A percentile compares a stretch with the other conserved stretches of the same genome.
Evolutionary conservation across 805 yeast species (phyloP).

Genomic region (Maudiozyma serrabonitensis): DNA sequence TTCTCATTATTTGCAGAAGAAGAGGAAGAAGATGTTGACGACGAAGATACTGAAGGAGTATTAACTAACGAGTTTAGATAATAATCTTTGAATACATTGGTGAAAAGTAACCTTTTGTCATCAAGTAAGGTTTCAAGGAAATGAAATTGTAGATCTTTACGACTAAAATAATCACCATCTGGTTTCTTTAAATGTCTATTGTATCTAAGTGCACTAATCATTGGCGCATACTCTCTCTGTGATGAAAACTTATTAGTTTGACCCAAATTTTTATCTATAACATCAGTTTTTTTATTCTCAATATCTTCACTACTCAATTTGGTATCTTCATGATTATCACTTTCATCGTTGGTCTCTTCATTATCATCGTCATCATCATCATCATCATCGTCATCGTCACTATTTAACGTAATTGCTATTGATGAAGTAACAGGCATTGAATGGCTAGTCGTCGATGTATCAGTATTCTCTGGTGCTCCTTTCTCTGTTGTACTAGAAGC

Average conservation of each 20-base stretch:
- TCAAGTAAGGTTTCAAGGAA: conserved; percentile 57
- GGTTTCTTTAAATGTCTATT: conserved; percentile 64
- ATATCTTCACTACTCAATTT: conserved; percentile 6
- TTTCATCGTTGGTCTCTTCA: conserved; percentile 3
- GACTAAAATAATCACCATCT: conserved; percentile 89
- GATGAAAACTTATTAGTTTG: neutral
- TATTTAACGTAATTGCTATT: neutral
- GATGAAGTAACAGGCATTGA: neutral
- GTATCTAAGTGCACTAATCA: conserved; percentile 4
- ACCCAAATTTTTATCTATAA: neutral
- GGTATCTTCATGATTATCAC: conserved; percentile 8
- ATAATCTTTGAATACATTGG: conserved; percentile 44
- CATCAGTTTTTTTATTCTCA: conserved; percentile 12
- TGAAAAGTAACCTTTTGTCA: conserved; percentile 57
- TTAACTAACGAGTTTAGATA: conserved; percentile 25
- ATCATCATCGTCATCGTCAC: conserved; percentile 1
- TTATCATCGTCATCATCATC: conserved; percentile 10
- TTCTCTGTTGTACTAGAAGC: neutral
- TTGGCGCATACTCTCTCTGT: neutral
- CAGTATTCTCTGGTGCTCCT: neutral
- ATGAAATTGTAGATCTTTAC: conserved; percentile 79
- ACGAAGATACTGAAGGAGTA: conserved; percentile 18
- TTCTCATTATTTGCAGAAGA: neutral
- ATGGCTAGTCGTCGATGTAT: neutral
- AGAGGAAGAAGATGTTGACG: neutral